A percentile compares a stretch with the other conserved stretches of the same genome.
Evolutionary conservation across 306 rosid species (phyloP).

Genomic region (cucumber (Cucumis sativus)): DNA sequence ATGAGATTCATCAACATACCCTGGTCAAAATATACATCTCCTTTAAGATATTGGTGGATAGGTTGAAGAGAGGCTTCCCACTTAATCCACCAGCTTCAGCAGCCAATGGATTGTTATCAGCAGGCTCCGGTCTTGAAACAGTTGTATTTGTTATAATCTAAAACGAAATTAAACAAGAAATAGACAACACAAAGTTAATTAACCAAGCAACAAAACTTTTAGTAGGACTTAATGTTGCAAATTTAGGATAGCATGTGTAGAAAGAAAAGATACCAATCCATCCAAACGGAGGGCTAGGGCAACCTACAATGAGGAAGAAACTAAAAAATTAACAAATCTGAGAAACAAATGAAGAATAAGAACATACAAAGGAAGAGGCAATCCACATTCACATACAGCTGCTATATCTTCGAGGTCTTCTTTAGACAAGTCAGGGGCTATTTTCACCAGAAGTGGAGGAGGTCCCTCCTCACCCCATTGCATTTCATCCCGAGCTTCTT

Average conservation of each 20-base stretch:
- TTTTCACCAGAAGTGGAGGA: conserved; percentile 95
- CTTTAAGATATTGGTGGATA: conserved; percentile 64
- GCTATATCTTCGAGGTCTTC: conserved; percentile 99
- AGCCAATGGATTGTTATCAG: conserved; percentile 37
- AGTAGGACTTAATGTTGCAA: neutral
- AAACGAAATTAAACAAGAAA: conserved; percentile 2
- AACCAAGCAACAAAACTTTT: neutral
- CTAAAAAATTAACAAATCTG: conserved; percentile 13
- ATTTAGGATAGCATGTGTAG: conserved; percentile 6
- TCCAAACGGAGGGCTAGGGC: conserved; percentile 83
- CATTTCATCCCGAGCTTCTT: conserved; percentile 98
- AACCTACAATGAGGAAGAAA: conserved; percentile 44
- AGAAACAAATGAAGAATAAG: neutral
- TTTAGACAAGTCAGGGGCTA: conserved; percentile 94
- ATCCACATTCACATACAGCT: conserved; percentile 45
- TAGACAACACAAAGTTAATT: neutral
- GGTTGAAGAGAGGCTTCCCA: conserved; percentile 84
- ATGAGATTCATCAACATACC: conserved; percentile 35
- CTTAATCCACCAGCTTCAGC: conserved; percentile 87
- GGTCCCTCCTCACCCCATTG: conserved; percentile 99
- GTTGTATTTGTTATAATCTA: conserved; percentile 92
- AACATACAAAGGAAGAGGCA: neutral
- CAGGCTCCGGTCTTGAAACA: conserved; percentile 75
- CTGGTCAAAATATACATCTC: conserved; percentile 82
- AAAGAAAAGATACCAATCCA: conserved; percentile 61